These are phyloP conservation scores for Fragaria ananassa DNA, from an alignment of 306 rosid species.

Conservation along the genomic window DNA sequence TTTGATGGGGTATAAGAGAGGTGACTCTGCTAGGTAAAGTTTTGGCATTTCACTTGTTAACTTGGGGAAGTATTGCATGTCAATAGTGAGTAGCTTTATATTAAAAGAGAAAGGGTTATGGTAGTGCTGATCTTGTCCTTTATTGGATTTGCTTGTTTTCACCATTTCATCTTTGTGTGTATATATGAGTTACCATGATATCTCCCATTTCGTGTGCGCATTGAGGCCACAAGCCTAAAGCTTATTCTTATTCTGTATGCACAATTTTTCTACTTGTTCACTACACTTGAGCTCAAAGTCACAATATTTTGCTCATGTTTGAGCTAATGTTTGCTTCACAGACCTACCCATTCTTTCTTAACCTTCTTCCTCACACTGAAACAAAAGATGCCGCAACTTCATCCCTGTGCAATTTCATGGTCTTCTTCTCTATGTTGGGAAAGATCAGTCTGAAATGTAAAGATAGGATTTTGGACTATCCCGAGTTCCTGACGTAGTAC, in stretches of 20 bases:
- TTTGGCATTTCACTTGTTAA: constrained; percentile 26
- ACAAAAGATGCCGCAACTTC: neutral
- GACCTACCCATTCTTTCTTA: neutral
- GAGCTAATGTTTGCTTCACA: neutral
- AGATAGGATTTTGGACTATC: neutral
- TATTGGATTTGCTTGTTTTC: constrained; percentile 40
- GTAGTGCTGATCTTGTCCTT: constrained; percentile 35
- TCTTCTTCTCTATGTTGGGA: neutral
- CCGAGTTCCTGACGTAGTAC: neutral
- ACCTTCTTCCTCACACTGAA: neutral
- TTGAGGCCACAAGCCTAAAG: neutral
- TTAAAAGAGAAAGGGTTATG: constrained; percentile 21
- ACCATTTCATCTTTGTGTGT: constrained; percentile 28
- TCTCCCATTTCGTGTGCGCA: constrained; percentile 29
- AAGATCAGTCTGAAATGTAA: neutral
- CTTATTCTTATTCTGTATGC: neutral
- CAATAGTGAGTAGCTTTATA: constrained; percentile 21
- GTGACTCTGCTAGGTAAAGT: constrained; percentile 36
- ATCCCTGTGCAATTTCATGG: neutral
- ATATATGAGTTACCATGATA: constrained; percentile 38
- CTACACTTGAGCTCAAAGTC: neutral
- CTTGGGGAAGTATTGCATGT: constrained; percentile 15
- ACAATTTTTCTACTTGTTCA: too few species aligned
- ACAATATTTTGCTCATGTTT: neutral
- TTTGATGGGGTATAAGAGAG: constrained; percentile 33